Conservation (phyloP, 2,329 filamentous ascomycete genomes). For the Exophiala sideris region DNA sequence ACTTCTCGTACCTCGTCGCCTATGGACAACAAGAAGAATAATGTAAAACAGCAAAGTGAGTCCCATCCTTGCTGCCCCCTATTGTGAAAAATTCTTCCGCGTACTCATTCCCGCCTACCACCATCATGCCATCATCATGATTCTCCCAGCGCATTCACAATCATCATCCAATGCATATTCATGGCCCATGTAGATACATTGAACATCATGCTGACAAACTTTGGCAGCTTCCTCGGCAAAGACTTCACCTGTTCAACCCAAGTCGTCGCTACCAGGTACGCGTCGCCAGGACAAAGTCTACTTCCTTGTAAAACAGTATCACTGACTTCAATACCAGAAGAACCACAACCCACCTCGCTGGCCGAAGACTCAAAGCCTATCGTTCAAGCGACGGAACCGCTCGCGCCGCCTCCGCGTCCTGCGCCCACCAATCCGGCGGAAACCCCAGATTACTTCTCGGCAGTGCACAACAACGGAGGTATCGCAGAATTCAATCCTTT, state of each 20-base stretch:
- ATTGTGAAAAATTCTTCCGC: constrained; percentile 18
- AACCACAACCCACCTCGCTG: constrained; percentile 32
- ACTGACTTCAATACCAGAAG: constrained; percentile 24
- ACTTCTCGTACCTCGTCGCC: constrained; percentile 37
- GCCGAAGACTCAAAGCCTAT: constrained; percentile 43
- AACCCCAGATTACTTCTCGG: constrained; percentile 68
- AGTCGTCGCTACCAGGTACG: constrained; percentile 27
- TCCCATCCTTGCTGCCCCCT: constrained; percentile 19
- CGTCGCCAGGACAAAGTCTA: constrained; percentile 4
- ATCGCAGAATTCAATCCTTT: constrained; percentile 85
- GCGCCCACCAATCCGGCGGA: constrained; percentile 50
- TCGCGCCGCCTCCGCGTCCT: constrained; percentile 67
- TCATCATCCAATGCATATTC: constrained; percentile 4
- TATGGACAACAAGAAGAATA: constrained; percentile 44
- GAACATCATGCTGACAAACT: constrained; percentile 7
- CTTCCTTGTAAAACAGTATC: background rate
- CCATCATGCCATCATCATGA: constrained; percentile 10
- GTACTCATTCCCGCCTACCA: background rate
- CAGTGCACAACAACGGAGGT: constrained; percentile 48
- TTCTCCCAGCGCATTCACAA: constrained; percentile 8
- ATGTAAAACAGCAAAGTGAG: constrained; percentile 40
- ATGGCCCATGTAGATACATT: background rate
- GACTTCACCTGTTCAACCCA: constrained; percentile 25
- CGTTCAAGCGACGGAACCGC: constrained; percentile 59
- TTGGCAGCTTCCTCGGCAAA: constrained; percentile 14